Percentiles rank a stretch among this genome's conserved stretches.
phyloP scores from a whole-genome alignment of 2,329 filamentous ascomycete genomes.

The Aspergillus brunneoviolaceus region DNA sequence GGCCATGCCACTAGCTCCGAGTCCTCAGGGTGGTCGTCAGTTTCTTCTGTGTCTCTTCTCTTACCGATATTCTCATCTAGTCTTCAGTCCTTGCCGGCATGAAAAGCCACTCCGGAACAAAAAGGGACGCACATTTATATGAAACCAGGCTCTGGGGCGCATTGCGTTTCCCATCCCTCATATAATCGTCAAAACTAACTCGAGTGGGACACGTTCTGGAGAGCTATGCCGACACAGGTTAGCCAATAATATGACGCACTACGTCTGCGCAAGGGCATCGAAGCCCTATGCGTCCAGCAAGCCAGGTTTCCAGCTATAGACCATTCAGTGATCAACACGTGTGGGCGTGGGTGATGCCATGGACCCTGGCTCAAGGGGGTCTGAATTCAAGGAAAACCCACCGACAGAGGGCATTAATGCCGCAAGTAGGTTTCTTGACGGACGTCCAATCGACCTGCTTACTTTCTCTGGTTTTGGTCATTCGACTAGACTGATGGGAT shows the following conservation, averaged over 20 bases:
- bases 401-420: not conserved
- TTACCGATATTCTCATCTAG: not conserved
- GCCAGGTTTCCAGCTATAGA: not conserved
- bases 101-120: constrained; percentile 6
- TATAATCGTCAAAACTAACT: not conserved
- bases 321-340: not conserved
- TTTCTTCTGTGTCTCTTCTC: not conserved
- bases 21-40: not conserved
- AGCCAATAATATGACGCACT: not conserved
- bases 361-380: not conserved
- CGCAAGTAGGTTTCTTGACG: not conserved
- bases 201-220: not conserved
- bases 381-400: not conserved
- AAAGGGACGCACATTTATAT: constrained; percentile 13
- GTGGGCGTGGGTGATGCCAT: not conserved
- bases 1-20: not conserved
- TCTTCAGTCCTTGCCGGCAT: constrained; percentile 9
- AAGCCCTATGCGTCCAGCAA: not conserved
- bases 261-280: not conserved
- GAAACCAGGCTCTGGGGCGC: constrained; percentile 12
- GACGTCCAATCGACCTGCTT: not conserved
- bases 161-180: not conserved
- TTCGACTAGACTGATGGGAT: not conserved
- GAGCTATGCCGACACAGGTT: not conserved
- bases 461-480: not conserved